Conservation (phyloP, 345 rosid species). For the Rhodamnia rubescens region DNA sequence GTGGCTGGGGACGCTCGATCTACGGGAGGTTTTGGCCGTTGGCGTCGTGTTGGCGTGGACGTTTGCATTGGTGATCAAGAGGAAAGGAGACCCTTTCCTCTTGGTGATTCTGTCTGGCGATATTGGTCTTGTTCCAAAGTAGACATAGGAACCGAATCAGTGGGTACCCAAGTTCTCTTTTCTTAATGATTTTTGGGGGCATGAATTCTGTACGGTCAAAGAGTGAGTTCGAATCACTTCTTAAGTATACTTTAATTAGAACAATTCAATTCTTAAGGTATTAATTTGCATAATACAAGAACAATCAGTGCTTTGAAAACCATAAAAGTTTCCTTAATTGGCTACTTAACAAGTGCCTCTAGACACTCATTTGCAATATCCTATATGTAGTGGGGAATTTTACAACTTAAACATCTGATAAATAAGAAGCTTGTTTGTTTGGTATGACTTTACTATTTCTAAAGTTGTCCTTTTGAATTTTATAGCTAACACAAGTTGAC, state of each 20-base stretch:
- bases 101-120: not conserved
- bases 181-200: not conserved
- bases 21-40: not conserved
- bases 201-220: rapidly evolving
- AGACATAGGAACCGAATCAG: not conserved
- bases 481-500: too few species aligned
- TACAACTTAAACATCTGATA: not conserved
- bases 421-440: not conserved
- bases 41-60: not conserved
- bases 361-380: not conserved
- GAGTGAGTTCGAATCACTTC: not conserved
- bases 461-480: not conserved
- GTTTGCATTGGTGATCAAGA: not conserved
- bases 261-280: not conserved
- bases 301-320: rapidly evolving
- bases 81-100: not conserved
- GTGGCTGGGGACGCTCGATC: too few species aligned
- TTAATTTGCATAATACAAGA: rapidly evolving
- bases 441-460: not conserved
- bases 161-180: not conserved
- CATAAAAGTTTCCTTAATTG: not conserved
- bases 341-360: not conserved
- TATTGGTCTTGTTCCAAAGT: not conserved
- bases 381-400: not conserved
- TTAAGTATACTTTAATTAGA: not conserved